These are phyloP conservation scores for Penicillium sp. DNA, from an alignment of 2,329 filamentous ascomycete species.

Conservation along the genomic window DNA sequence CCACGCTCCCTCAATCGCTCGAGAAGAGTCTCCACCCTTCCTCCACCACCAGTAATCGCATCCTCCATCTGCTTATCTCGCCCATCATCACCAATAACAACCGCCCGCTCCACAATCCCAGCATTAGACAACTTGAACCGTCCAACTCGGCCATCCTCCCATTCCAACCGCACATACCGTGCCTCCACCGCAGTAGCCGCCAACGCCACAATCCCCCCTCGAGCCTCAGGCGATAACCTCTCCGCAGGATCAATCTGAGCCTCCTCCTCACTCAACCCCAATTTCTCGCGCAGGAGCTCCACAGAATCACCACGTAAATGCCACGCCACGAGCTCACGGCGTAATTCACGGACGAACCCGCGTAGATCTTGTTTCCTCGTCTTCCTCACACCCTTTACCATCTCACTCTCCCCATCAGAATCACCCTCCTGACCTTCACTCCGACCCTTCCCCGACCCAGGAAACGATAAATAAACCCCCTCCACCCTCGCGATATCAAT, in stretches of 20 bases:
- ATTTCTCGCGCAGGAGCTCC: constrained; percentile 39
- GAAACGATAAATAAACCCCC: constrained; percentile 41
- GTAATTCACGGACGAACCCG: constrained; percentile 46
- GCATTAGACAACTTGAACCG: constrained; percentile 50
- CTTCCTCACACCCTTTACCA: constrained; percentile 2
- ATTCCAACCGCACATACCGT: constrained; percentile 51
- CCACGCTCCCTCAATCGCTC: constrained; percentile 36
- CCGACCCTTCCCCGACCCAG: background rate
- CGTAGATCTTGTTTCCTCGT: constrained; percentile 45
- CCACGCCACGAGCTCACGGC: constrained; percentile 51
- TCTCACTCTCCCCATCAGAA: constrained; percentile 13
- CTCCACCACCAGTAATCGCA: constrained; percentile 43
- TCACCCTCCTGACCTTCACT: background rate
- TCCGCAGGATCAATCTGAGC: constrained; percentile 20
- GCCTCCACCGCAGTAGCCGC: constrained; percentile 46
- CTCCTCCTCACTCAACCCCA: constrained; percentile 38
- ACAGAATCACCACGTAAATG: constrained; percentile 49
- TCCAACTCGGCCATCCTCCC: constrained; percentile 52
- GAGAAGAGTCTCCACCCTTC: constrained; percentile 44
- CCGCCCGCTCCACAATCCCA: constrained; percentile 50
- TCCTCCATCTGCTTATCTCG: constrained; percentile 47
- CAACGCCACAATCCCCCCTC: constrained; percentile 45
- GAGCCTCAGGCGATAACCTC: constrained; percentile 30
- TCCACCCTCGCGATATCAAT: constrained; percentile 50
- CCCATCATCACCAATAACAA: constrained; percentile 50